phyloP scores from a whole-genome alignment of 2,329 filamentous ascomycete species.

The Macroventuria anomochaeta region DNA sequence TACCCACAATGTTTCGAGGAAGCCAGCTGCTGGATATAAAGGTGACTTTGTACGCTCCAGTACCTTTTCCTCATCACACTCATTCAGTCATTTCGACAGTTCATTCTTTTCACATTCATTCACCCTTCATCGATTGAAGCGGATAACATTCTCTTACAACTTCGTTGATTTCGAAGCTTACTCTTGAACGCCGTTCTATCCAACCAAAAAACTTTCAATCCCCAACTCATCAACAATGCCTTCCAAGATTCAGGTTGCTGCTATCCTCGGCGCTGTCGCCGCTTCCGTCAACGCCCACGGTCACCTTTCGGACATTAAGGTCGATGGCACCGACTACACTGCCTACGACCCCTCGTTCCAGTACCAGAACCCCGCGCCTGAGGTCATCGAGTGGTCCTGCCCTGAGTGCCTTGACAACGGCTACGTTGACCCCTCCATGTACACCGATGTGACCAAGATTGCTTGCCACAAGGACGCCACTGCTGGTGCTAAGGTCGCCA shows the following conservation, averaged over 20 bases:
- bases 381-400: slow-evolving; percentile 62
- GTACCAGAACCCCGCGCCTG: slow-evolving; percentile 42
- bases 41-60: slow-evolving; percentile 5
- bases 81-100: slow-evolving; percentile 32
- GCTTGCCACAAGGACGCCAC: slow-evolving; percentile 66
- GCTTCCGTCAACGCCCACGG: slow-evolving; percentile 55
- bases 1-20: slow-evolving; percentile 12
- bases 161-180: slow-evolving; percentile 39
- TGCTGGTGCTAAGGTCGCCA: slow-evolving; percentile 58
- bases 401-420: slow-evolving; percentile 59
- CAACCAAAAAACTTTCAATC: slow-evolving; percentile 8
- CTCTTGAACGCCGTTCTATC: slow-evolving; percentile 19
- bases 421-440: slow-evolving; percentile 58
- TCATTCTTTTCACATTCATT: slow-evolving; percentile 34
- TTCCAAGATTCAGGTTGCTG: slow-evolving; percentile 40
- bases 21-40: slow-evolving; percentile 24
- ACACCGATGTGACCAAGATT: slow-evolving; percentile 58
- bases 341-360: slow-evolving; percentile 52
- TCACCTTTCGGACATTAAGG: slow-evolving; percentile 51
- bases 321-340: slow-evolving; percentile 55
- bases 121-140: slow-evolving; percentile 40
- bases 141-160: slow-evolving; percentile 28
- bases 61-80: slow-evolving; percentile 21
- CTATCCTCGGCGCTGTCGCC: slow-evolving; percentile 42
- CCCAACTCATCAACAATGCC: slow-evolving; percentile 32